Base-by-base conservation (phyloP, 2,329 filamentous ascomycete species). In the Lachnum nothofagi region DNA sequence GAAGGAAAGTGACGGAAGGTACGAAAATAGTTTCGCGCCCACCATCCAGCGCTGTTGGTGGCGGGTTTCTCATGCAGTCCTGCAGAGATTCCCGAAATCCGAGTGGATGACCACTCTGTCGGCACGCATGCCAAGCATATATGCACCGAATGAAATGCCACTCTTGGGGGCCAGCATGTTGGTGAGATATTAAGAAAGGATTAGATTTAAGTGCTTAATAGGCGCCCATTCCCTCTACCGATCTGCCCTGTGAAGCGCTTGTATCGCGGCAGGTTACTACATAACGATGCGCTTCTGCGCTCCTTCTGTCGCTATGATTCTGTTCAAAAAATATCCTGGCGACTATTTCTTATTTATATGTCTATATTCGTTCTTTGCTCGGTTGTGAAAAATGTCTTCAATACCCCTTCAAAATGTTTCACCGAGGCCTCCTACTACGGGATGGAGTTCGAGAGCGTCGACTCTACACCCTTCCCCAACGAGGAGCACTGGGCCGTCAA, bases 401-500 rank as follows among this genome's bases (percentile, higher is more conserved):
- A 37, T 4, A 14, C 34, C 34, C 17, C 9, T 17, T 17, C 5
- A 3, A 37, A 19, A 17, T 17, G 25, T 7, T 29, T 12, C 25
- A 29, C 12, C 12, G 25, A 12, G 6, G 12, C 9, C 7, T 16
- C 31, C 31, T 34, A 5, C 31, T 34, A 34, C 31, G n/a, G n/a
- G 7, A 34, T 34, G 19, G 14, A 40, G 20, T n/a, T 40, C 37
- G 16, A 40, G 19, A 22, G 14, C 20, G 12, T 39, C 37, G 20
- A 3, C 20, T 10, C 17, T 39, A 23, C 9, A 39, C 20, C 19
- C 17, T 20, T 22, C 37, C 17, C 3, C 37, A 14, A 43, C 33
- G 1, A 23, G 10, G 12, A 48, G 17, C 25, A 29, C 42, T 4
- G 45, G 48, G 7, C 48, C 51, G 1, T 45, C 51, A 0, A 44